Evolutionary conservation across 2,329 filamentous ascomycete species (phyloP).

Genomic region (Septoria petroselini): DNA sequence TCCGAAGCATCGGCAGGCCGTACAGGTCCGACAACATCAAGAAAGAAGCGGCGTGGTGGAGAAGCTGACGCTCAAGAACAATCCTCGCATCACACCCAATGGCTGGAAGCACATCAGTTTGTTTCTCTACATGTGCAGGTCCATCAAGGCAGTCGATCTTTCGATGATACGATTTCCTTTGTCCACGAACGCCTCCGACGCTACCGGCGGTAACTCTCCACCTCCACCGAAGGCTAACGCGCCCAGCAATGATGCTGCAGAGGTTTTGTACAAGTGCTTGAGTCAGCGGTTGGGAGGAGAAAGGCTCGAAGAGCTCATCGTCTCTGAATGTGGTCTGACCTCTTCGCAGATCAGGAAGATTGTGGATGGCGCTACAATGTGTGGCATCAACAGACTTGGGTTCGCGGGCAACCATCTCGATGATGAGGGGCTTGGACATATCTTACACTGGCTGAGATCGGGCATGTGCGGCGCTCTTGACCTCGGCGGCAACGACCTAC

Average conservation of each 20-base stretch:
- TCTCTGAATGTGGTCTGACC: slow-evolving; percentile 73
- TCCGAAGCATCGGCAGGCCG: slow-evolving; percentile 32
- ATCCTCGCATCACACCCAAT: slow-evolving; percentile 74
- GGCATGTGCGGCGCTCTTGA: slow-evolving; percentile 84
- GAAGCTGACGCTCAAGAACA: slow-evolving; percentile 84
- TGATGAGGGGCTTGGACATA: slow-evolving; percentile 68
- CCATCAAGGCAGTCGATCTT: slow-evolving; percentile 80
- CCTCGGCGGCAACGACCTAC: slow-evolving; percentile 76
- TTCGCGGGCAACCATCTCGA: slow-evolving; percentile 80
- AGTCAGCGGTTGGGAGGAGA: slow-evolving; percentile 72
- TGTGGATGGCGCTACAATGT: slow-evolving; percentile 76
- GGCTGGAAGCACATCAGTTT: slow-evolving; percentile 90
- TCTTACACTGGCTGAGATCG: slow-evolving; percentile 71
- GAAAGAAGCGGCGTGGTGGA: slow-evolving; percentile 73
- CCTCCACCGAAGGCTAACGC: slow-evolving; percentile 6
- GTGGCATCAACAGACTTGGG: slow-evolving; percentile 74
- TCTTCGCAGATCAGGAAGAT: slow-evolving; percentile 69
- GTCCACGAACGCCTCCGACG: slow-evolving; percentile 27
- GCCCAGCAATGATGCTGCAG: slow-evolving; percentile 52
- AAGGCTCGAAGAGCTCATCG: slow-evolving; percentile 74
- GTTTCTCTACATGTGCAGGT: slow-evolving; percentile 86
- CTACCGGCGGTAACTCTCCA: slow-evolving; percentile 24
- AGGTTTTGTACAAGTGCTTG: slow-evolving; percentile 71
- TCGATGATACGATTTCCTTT: slow-evolving; percentile 78
- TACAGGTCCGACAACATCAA: slow-evolving; percentile 26